Base-by-base conservation (phyloP, 805 yeast species). In the Sungouiella thailandica region DNA sequence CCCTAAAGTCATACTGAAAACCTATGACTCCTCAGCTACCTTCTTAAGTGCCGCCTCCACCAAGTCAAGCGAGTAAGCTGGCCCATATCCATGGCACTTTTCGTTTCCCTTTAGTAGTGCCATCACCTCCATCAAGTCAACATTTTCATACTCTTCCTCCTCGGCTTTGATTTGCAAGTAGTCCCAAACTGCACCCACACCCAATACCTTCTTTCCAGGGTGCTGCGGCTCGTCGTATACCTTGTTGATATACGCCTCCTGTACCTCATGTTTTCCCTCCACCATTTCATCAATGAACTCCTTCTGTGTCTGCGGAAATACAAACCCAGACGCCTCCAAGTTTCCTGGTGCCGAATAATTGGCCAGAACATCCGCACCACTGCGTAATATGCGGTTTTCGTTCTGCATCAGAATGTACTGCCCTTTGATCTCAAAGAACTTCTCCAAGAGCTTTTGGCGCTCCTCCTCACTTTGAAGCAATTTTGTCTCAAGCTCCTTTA, bases 121-220 rank as follows among this genome's bases (percentile, higher is more conserved):
- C 80, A 86, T 77, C 3, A 85, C 73, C 23, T 55, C 60, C n/a
- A 65, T 57, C 27, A 83, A 62, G 50, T 83, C 83, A 25, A 83
- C 49, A 7, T 70, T 70, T 15, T 57, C 50, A 24, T 62, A 69
- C 32, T 72, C 68, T n/a, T 65, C 57, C 26, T 64, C 67, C 36
- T 68, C 74, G 16, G 69, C 58, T 38, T 65, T 63, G 43, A 70
- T 59, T 37, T 56, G 64, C 29, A 87, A 57, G 52, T 81, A 82
- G 53, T 86, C 90, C 95, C 95, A 87, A 2, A 84, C 80, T 2
- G 90, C 93, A 13, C 84, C 77, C 0, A 84, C 64, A 0, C 88
- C 85, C 39, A 85, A 59, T 27, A 83, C 65, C 47, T 72, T 70
- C 19, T 60, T 55, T 2, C 74, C 73, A 9, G 61, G 62, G 25